Evolutionary conservation across 257 asterid genomes (phyloP), one percentile per base, ranked within the genome.

Genomic region (Fraxinus excelsior): DNA sequence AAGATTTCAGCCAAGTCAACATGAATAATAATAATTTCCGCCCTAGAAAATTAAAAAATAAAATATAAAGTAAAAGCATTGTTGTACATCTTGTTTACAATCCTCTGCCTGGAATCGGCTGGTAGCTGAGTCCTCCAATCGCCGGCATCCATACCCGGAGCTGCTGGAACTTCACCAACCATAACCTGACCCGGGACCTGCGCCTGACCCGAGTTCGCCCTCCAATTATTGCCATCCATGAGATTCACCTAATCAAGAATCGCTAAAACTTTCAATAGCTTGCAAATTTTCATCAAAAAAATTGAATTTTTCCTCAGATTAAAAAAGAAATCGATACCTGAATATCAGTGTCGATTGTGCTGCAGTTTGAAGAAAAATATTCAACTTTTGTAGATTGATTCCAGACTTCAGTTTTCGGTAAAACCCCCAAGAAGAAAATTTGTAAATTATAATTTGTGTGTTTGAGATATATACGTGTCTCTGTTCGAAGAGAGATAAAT

Each of bases 71-170:
- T 32, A 46, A 21, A 0, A 23, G 16, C 31, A 26, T 9, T 62
- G 12, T 0, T 67, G 82, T 85, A 87, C 96, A 91, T 86, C 87
- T 87, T 91, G 76, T 88, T 91, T 5, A 93, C 97, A 66, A 90
- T 90, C 86, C 91, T 86, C 71, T 88, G 89, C 49, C 97, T 90
- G 49, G 93, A 84, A 74, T 89, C 91, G 0, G 88, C 83, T 42
- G 83, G 91, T 13, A 94, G 88, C 80, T 86, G 96, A 75, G 76
- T 78, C 88, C 94, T 86, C 98, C 98, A 94, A 77, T 90, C 95
- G 53, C 81, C 90, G 46, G 85, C 80, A 35, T 89, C 97, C 87
- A 92, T 82, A 4, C 85, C 88, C 58, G 84, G 79, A 70, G 84
- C 81, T 26, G 85, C 82, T 74, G 74, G 82, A 19, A 83, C 78